Evolutionary conservation across 139 green algal species (phyloP).

Genomic region (Tetradesmus lagerheimii): DNA sequence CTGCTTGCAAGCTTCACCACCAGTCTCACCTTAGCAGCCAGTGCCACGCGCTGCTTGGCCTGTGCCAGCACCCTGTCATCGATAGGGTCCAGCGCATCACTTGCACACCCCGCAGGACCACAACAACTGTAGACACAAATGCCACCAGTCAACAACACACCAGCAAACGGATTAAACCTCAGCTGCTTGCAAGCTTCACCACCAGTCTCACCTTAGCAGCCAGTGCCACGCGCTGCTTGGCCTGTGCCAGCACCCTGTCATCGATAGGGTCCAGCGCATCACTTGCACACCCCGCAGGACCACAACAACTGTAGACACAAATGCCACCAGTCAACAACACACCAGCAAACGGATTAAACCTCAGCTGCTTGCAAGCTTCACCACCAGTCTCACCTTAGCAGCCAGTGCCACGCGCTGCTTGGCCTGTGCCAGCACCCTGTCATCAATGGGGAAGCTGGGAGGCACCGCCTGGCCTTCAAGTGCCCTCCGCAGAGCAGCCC

Average conservation of each 20-base stretch:
- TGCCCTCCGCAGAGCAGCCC: slow-evolving; percentile 53
- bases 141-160: not conserved
- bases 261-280: slow-evolving; percentile 84
- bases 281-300: no score
- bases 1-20: no score
- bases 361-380: no score
- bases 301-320: no score
- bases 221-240: slow-evolving; percentile 49
- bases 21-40: slow-evolving; percentile 54
- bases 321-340: not conserved
- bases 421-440: slow-evolving; percentile 37
- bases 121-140: no score
- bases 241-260: slow-evolving; percentile 31
- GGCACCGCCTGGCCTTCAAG: slow-evolving; percentile 57
- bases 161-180: no score
- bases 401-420: slow-evolving; percentile 58
- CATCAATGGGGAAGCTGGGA: slow-evolving; percentile 83
- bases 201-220: slow-evolving; percentile 46
- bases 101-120: no score
- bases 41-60: slow-evolving; percentile 40
- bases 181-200: no score
- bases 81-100: no score
- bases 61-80: slow-evolving; percentile 52
- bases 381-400: slow-evolving; percentile 42
- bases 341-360: not conserved